Conservation (phyloP, 192 early-diverging fungal species). For the Kappamyces sp. region DNA sequence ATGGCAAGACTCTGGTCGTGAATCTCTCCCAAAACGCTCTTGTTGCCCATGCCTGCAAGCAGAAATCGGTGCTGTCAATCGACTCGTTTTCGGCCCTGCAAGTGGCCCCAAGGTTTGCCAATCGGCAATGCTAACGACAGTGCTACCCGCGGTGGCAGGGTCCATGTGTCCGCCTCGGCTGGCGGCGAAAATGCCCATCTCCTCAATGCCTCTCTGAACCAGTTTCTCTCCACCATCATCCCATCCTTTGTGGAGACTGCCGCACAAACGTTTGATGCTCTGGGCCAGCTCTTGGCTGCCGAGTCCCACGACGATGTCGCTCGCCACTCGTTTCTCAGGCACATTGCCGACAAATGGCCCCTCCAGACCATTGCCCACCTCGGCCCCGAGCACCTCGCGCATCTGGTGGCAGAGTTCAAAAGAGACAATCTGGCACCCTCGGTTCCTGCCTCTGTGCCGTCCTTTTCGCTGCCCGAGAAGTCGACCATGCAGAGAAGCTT, state of each 20-base stretch:
- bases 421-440: conserved; percentile 12
- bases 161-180: conserved; percentile 70
- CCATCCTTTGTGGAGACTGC: conserved; percentile 63
- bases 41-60: too few relatives aligned
- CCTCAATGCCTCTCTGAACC: conserved; percentile 37
- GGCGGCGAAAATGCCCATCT: neutral
- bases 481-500: neutral
- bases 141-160: conserved; percentile 78
- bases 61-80: neutral
- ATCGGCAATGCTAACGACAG: conserved; percentile 81
- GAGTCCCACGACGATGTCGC: conserved; percentile 10
- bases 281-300: conserved; percentile 42
- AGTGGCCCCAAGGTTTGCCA: conserved; percentile 56
- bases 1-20: conserved; percentile 42
- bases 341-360: conserved; percentile 76
- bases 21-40: conserved; percentile 53
- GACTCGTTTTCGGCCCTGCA: conserved; percentile 40
- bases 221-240: conserved; percentile 58
- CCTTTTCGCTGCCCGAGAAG: conserved; percentile 1
- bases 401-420: conserved; percentile 56
- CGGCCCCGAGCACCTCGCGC: conserved; percentile 52
- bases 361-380: conserved; percentile 68
- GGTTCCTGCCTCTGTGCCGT: conserved; percentile 10
- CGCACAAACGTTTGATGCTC: conserved; percentile 57
- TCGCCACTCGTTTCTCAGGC: conserved; percentile 69